Conservation (phyloP, 345 rosid species). For the Heritiera fomes region DNA sequence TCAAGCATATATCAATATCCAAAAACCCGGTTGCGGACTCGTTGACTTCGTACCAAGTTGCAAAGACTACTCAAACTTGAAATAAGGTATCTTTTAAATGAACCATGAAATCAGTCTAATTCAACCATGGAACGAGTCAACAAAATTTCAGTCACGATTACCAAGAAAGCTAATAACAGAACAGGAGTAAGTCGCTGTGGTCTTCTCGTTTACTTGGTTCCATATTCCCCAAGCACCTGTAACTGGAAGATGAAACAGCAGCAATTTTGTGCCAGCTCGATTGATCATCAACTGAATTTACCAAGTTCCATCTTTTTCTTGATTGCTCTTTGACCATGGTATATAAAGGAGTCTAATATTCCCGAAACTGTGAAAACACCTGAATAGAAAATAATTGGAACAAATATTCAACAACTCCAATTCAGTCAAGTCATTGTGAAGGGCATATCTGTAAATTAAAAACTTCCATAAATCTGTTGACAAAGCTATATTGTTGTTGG, state of each 20-base stretch:
- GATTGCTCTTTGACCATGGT: constrained; percentile 91
- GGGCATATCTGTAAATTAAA: not conserved
- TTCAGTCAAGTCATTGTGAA: not conserved
- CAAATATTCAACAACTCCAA: not conserved
- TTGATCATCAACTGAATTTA: constrained; percentile 64
- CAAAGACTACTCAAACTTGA: not conserved
- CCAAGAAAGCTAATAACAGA: not conserved
- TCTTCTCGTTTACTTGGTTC: not conserved
- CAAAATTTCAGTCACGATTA: constrained; percentile 17
- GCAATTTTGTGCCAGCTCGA: not conserved
- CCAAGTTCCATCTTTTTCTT: constrained; percentile 49
- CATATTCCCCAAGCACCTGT: not conserved
- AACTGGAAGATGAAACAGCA: constrained; percentile 2
- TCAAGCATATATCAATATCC: not conserved
- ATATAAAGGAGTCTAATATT: constrained; percentile 81
- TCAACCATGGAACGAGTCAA: constrained; percentile 20
- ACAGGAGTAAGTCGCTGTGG: not conserved
- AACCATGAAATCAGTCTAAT: constrained; percentile 22
- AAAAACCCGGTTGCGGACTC: not conserved
- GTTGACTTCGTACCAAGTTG: not conserved
- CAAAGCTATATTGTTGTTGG: not conserved
- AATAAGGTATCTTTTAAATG: constrained; percentile 13
- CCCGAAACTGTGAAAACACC: constrained; percentile 95
- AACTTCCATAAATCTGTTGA: not conserved
- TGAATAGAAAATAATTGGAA: constrained; percentile 21